Evolutionary conservation across 2,329 filamentous ascomycete genomes (phyloP).

Genomic region (Beauveria brongniartii): DNA sequence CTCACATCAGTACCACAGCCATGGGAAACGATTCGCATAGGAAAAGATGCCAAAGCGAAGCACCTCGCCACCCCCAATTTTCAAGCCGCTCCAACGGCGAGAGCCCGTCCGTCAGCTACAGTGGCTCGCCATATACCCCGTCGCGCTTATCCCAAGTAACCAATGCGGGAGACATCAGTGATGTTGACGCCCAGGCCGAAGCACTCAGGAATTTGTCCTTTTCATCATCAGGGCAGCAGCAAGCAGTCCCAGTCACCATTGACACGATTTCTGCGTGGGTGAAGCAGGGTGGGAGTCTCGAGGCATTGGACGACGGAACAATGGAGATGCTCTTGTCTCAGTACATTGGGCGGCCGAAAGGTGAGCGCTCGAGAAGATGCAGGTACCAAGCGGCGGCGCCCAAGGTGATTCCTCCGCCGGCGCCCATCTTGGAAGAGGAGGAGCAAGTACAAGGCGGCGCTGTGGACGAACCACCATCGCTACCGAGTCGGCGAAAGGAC

Average conservation of each 20-base stretch:
- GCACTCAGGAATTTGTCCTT: neutral
- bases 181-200: neutral
- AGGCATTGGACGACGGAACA: neutral
- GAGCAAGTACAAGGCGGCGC: neutral
- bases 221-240: neutral
- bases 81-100: neutral
- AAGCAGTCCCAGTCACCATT: neutral
- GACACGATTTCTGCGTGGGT: neutral
- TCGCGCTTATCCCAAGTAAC: conserved; percentile 6
- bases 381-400: neutral
- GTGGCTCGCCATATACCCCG: neutral
- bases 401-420: neutral
- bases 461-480: neutral
- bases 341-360: neutral
- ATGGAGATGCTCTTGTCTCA: neutral
- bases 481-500: neutral
- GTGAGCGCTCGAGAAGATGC: neutral
- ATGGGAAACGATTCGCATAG: conserved; percentile 2
- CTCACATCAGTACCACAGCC: neutral
- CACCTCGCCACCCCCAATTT: neutral
- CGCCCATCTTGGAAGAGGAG: conserved; percentile 1
- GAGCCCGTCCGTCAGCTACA: neutral
- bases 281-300: neutral
- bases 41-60: neutral
- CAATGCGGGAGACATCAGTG: neutral